phyloP scores from a whole-genome alignment of 441 rosid species.

The Pelargonium cotyledonis region DNA sequence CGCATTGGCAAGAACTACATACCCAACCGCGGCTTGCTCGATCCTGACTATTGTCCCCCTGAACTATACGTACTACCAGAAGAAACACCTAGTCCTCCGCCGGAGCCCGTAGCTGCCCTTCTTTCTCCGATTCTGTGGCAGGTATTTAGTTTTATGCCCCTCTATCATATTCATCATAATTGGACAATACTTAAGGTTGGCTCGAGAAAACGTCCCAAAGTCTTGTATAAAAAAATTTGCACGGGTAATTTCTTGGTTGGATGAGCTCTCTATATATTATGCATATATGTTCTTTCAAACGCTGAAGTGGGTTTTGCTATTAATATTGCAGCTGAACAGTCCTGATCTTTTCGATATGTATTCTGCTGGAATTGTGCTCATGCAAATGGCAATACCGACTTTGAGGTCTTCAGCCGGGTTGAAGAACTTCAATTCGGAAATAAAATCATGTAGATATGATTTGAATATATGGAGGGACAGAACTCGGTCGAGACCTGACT shows the following conservation, averaged over 20 bases:
- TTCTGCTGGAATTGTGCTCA: constrained; percentile 78
- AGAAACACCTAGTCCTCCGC: constrained; percentile 93
- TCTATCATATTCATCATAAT: background rate
- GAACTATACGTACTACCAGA: constrained; percentile 92
- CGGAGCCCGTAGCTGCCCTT: constrained; percentile 87
- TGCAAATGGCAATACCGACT: constrained; percentile 89
- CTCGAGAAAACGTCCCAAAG: background rate
- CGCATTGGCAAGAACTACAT: constrained; percentile 89
- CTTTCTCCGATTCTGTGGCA: constrained; percentile 92
- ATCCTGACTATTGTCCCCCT: constrained; percentile 92
- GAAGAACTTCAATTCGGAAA: constrained; percentile 77
- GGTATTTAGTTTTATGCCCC: constrained; percentile 31
- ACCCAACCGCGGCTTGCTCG: constrained; percentile 58
- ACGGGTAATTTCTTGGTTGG: no score
- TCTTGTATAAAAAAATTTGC: no score
- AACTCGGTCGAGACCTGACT: constrained; percentile 71
- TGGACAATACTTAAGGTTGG: background rate
- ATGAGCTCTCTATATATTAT: background rate
- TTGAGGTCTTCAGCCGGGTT: constrained; percentile 61
- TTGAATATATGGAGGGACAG: constrained; percentile 63
- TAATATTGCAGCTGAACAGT: constrained; percentile 65
- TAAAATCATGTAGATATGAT: constrained; percentile 51
- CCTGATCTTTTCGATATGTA: constrained; percentile 93
- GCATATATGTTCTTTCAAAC: background rate
- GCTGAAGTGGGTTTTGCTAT: constrained; percentile 17